Evolutionary conservation across 1,139 yeast genomes (phyloP).

Genomic region (Pichiaceae sp.): DNA sequence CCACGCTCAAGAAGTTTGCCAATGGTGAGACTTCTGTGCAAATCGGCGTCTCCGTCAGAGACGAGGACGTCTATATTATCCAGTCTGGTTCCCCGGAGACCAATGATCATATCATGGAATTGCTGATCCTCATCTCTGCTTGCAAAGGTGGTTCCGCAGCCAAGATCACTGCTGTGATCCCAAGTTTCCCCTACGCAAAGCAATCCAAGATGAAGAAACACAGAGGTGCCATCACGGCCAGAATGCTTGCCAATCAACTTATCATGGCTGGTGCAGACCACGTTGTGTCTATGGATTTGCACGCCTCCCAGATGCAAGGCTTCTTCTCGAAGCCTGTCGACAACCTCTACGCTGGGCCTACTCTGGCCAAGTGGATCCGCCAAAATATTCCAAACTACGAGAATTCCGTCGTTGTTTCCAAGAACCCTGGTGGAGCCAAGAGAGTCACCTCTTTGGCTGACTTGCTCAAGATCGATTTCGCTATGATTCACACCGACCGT

Average conservation of each 20-base stretch:
- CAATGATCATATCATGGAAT: constrained; percentile 95
- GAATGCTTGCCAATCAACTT: constrained; percentile 92
- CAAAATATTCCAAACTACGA: constrained; percentile 79
- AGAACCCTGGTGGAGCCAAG: constrained; percentile 98
- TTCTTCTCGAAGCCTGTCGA: constrained; percentile 96
- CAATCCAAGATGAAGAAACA: constrained; percentile 98
- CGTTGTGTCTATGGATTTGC: constrained; percentile 95
- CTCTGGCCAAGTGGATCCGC: constrained; percentile 92
- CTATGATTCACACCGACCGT: constrained; percentile 98
- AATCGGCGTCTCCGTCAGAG: constrained; percentile 90
- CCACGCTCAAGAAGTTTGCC: constrained; percentile 82
- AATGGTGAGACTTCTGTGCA: constrained; percentile 97
- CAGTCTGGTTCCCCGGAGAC: constrained; percentile 87
- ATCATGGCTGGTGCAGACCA: constrained; percentile 99
- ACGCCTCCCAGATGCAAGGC: constrained; percentile 99
- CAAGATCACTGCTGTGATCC: constrained; percentile 93
- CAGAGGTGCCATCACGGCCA: constrained; percentile 98
- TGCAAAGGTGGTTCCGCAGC: constrained; percentile 97
- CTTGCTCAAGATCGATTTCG: constrained; percentile 88
- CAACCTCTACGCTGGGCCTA: constrained; percentile 92
- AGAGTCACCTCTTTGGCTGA: constrained; percentile 97
- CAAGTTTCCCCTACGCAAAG: constrained; percentile 95
- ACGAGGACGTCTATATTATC: constrained; percentile 92
- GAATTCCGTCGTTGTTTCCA: constrained; percentile 84
- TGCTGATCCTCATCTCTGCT: constrained; percentile 85